These are phyloP conservation scores for Bacidia rubella DNA, from an alignment of 495 filamentous ascomycete genomes.

Conservation along the genomic window DNA sequence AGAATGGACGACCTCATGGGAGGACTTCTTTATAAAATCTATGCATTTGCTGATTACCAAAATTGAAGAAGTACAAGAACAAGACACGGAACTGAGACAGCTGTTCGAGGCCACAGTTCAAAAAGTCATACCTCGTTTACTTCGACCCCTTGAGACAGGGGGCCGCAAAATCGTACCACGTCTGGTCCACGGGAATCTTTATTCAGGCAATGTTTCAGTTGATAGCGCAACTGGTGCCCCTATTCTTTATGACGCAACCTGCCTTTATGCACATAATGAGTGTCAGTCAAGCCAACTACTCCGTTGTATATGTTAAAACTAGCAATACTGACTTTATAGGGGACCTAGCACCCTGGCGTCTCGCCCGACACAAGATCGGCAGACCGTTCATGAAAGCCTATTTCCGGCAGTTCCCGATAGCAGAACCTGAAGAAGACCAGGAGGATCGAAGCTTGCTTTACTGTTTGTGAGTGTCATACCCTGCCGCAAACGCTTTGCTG, in stretches of 20 bases:
- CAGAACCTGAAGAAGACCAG: constrained; percentile 19
- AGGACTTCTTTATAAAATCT: constrained; percentile 12
- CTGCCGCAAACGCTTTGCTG: neutral
- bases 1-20: constrained; percentile 14
- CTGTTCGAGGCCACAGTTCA: constrained; percentile 16
- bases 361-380: constrained; percentile 16
- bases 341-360: constrained; percentile 14
- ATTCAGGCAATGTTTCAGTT: constrained; percentile 17
- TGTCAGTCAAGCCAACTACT: constrained; percentile 9
- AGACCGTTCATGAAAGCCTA: constrained; percentile 20
- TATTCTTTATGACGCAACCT: constrained; percentile 19
- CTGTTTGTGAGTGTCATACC: constrained; percentile 14
- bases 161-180: constrained; percentile 17
- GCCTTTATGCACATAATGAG: constrained; percentile 22
- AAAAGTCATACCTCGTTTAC: constrained; percentile 26
- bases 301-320: neutral
- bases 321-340: neutral
- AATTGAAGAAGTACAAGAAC: constrained; percentile 23
- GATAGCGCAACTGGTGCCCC: constrained; percentile 13
- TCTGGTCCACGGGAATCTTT: constrained; percentile 21
- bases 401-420: constrained; percentile 16
- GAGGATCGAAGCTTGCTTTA: constrained; percentile 23
- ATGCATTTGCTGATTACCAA: constrained; percentile 1
- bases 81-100: constrained; percentile 18
- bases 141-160: constrained; percentile 23